Percentiles rank a stretch among this genome's conserved stretches.
Conservation (phyloP, 106 monocot genomes). For the Agapanthus africanus region DNA sequence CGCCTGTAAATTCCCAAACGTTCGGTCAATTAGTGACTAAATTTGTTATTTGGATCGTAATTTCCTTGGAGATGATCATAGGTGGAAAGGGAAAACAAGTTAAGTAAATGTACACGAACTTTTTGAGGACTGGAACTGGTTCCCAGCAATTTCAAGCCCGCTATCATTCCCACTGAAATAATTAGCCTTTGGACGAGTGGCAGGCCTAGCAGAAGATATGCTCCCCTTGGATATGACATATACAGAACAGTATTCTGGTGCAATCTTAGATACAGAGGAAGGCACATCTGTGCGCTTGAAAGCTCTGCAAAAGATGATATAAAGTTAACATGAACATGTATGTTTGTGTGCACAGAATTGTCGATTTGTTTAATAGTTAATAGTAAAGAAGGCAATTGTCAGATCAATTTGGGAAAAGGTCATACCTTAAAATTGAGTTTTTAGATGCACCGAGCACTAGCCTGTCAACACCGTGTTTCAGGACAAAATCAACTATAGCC, state of each 20-base stretch:
- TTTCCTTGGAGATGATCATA: neutral
- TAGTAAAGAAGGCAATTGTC: neutral
- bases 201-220: constrained; percentile 38
- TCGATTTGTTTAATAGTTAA: neutral
- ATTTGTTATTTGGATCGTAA: neutral
- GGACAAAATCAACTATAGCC: constrained; percentile 48
- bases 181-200: constrained; percentile 17
- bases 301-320: constrained; percentile 33
- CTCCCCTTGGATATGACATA: constrained; percentile 68
- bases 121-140: constrained; percentile 38
- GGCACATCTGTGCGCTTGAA: constrained; percentile 43
- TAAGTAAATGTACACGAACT: constrained; percentile 29
- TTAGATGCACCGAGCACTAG: constrained; percentile 45
- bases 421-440: constrained; percentile 36
- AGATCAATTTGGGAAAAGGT: neutral
- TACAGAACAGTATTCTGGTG: constrained; percentile 49
- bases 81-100: neutral
- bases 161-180: neutral
- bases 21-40: neutral
- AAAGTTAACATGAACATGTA: neutral
- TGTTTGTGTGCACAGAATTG: neutral
- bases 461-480: constrained; percentile 33
- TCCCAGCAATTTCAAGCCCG: constrained; percentile 10
- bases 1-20: constrained; percentile 23
- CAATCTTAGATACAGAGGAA: constrained; percentile 35